phyloP scores from a whole-genome alignment of 495 filamentous ascomycete genomes.

The Daldinia decipiens region DNA sequence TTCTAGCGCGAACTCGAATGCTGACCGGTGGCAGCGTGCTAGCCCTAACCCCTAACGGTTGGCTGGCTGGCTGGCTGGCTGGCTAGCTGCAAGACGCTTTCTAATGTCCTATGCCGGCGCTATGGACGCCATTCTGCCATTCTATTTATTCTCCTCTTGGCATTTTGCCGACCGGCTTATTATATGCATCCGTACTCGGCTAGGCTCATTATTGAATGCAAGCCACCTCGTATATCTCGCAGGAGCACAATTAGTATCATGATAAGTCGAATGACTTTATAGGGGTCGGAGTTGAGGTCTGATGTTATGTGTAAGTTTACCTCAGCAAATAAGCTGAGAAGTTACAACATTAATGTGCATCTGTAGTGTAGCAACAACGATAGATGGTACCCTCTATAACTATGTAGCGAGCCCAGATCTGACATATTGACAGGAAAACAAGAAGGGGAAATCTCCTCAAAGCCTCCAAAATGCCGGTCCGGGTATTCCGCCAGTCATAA shows the following conservation, averaged over 20 bases:
- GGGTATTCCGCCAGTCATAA: slow-evolving; percentile 21
- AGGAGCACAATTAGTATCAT: slow-evolving; percentile 1
- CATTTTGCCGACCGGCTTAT: slow-evolving; percentile 25
- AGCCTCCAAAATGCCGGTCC: slow-evolving; percentile 29
- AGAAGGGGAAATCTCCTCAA: background rate
- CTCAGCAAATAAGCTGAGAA: background rate
- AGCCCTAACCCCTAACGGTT: background rate
- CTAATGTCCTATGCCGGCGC: slow-evolving; percentile 14
- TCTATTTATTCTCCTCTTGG: slow-evolving; percentile 26
- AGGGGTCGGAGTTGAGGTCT: background rate
- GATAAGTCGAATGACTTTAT: slow-evolving; percentile 6
- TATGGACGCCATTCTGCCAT: slow-evolving; percentile 27
- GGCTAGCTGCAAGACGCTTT: background rate
- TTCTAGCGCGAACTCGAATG: background rate
- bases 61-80: background rate
- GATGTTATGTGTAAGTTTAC: background rate
- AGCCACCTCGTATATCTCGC: slow-evolving; percentile 21
- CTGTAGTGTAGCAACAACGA: background rate
- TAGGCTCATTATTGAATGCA: slow-evolving; percentile 11
- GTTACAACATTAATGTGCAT: background rate
- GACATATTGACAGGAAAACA: background rate
- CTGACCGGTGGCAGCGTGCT: background rate
- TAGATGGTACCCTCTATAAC: background rate
- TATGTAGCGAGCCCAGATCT: slow-evolving; percentile 5
- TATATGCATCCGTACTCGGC: slow-evolving; percentile 30